Conservation (phyloP, 1,284 basidiomycete genomes). For the Rhodotorula mucilaginosa region DNA sequence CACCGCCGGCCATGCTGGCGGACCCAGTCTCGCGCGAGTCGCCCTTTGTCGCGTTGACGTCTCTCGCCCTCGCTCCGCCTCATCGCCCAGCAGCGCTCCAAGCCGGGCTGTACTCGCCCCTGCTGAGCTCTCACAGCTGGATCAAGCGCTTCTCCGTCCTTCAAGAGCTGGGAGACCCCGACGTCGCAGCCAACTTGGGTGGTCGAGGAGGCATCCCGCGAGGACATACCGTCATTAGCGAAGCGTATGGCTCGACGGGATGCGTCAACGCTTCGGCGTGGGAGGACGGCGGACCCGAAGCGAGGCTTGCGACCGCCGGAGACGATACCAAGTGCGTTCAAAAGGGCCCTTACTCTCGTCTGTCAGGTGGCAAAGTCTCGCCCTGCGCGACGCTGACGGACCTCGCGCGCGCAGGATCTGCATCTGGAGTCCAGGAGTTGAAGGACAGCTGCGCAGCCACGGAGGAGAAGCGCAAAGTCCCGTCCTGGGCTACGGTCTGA, state of each 20-base stretch:
- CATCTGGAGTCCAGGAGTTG: slow-evolving; percentile 41
- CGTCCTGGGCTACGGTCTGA: slow-evolving; percentile 12
- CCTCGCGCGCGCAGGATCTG: slow-evolving; percentile 29
- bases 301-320: slow-evolving; percentile 34
- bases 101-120: background rate
- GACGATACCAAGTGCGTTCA: slow-evolving; percentile 41
- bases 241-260: slow-evolving; percentile 10
- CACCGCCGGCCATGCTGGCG: background rate
- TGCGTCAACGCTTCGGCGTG: slow-evolving; percentile 41
- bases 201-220: background rate
- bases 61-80: background rate
- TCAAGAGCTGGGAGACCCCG: slow-evolving; percentile 10
- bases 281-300: slow-evolving; percentile 24
- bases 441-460: background rate
- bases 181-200: background rate
- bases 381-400: background rate
- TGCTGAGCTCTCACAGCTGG: slow-evolving; percentile 7
- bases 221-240: slow-evolving; percentile 9
- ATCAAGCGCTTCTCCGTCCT: slow-evolving; percentile 6
- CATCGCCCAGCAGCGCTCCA: slow-evolving; percentile 5
- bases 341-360: background rate
- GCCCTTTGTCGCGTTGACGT: slow-evolving; percentile 11
- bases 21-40: background rate
- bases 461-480: background rate
- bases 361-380: too few relatives aligned